Base-by-base conservation (phyloP, 1,284 basidiomycete genomes). In the Anthracocystis panici-leucophaei region DNA sequence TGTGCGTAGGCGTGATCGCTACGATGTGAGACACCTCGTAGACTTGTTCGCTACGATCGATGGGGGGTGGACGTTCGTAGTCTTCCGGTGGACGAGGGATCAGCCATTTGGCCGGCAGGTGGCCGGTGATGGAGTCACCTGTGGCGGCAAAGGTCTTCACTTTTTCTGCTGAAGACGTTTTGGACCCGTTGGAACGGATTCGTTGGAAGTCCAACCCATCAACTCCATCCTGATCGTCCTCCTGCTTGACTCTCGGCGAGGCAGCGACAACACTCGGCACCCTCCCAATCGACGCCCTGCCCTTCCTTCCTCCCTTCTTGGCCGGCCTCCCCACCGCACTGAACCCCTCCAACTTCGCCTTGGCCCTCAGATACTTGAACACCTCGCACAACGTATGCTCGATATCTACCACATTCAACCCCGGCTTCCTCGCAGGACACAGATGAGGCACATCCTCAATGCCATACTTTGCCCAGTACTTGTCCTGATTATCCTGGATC, bases 321-420 rank as follows among this genome's bases (percentile, higher is more conserved):
- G 52, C 16, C 5, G 48, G 50, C 5, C 65, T 14, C 5, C 52
- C 54, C 0, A 31, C 33, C n/a, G 10, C 21, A 2, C 52, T 9
- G 5, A 27, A 18, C n/a, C 42, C 45, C 1, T 57, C 38, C 5
- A 71, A 12, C 2, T 50, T 41, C 5, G 16, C 40, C 46, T 53
- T 63, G 9, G 61, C 84, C n/a, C 90, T 88, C 21, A 88, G 85
- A 67, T 91, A 91, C 79, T 91, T 91, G 85, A 91, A 89, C 23
- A 90, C 86, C 75, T 91, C 91, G 79, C 91, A 91, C 20, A 91
- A 82, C 0, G 89, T 87, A 77, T 91, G 91, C 82, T 91, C 91
- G 58, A 91, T 87, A 75, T 88, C 87, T 64, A 88, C 86, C 66
- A 87, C 81, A 25, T 78, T 69, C 31, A 91, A 79, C 3, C 89